Conservation (phyloP, 257 asterid genomes). For the Solanum lignicaule region DNA sequence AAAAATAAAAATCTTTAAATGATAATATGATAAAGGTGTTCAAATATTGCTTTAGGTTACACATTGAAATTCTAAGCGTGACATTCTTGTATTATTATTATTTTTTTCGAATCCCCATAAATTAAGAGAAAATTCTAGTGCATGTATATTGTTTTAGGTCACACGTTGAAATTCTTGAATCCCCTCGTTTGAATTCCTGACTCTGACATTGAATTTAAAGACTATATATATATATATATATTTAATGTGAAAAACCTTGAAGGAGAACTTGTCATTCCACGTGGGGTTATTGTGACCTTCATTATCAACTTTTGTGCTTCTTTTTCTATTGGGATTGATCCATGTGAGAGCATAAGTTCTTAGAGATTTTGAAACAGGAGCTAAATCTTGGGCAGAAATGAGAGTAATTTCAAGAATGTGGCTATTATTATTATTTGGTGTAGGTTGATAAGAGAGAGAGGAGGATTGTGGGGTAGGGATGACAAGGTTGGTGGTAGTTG, state of each 20-base stretch:
- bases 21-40: not conserved
- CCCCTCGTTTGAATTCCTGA: not conserved
- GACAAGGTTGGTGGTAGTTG: not conserved
- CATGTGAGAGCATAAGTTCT: constrained; percentile 48
- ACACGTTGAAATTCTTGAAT: not conserved
- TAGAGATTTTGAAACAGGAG: constrained; percentile 18
- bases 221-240: not conserved
- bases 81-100: not conserved
- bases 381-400: constrained; percentile 61
- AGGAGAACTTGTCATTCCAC: constrained; percentile 59
- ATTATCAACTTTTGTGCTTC: constrained; percentile 32
- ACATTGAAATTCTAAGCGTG: not conserved
- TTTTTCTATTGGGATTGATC: constrained; percentile 38
- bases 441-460: not conserved
- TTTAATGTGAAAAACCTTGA: not conserved
- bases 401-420: constrained; percentile 54
- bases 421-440: not conserved
- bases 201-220: not conserved
- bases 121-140: not conserved
- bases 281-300: constrained; percentile 47
- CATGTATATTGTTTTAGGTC: not conserved
- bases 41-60: not conserved
- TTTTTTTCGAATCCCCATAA: not conserved
- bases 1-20: no score
- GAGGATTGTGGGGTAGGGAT: not conserved